Base-by-base conservation (phyloP, 495 filamentous ascomycete genomes). In the Physcia stellaris region DNA sequence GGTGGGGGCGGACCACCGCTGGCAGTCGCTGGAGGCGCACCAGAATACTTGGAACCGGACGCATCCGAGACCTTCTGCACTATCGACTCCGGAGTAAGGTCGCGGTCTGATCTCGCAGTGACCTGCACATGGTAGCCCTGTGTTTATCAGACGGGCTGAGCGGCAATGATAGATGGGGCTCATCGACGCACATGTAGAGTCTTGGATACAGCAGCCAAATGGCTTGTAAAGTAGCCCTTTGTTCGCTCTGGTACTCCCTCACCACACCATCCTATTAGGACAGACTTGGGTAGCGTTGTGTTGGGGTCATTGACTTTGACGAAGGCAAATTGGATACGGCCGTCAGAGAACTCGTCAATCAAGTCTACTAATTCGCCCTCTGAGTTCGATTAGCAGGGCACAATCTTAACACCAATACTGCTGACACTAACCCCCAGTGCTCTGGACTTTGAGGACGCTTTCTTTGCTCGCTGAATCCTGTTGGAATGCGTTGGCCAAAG, bases 211-310 rank as follows among this genome's bases (percentile, higher is more conserved):
- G 83, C 76, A 42, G 83, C 76, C 15, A 87, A 58, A 62, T 99
- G 86, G 53, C 86, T 94, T 24, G 85, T 95, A 52, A 96, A 99
- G 55, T 96, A 96, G 18, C 90, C 90, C 55, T 96, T 96, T 12
- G 87, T 95, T 49, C 87, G 70, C 63, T 96, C 90, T 6, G 90
- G 90, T n/a, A 99, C 90, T 40, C 92, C 92, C 49, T 93, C 87
- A 29, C 90, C 90, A 56, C 90, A 99, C 90, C 90, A 99, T 29
- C 77, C 87, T 50, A 99, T 85, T 35, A 99, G 66, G 29, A 90
- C 86, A 55, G 79, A 81, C 63, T 99, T 99, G 19, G 88, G 84
- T 6, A 99, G 67, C 4, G 76, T 71, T 1, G 83, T 86, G 55
- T 99, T 99, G 10, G 84, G 79, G 54, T 96, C 92, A 49, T 83